Conservation (phyloP, 1,284 basidiomycete genomes). For the Coriolopsis trogii region DNA sequence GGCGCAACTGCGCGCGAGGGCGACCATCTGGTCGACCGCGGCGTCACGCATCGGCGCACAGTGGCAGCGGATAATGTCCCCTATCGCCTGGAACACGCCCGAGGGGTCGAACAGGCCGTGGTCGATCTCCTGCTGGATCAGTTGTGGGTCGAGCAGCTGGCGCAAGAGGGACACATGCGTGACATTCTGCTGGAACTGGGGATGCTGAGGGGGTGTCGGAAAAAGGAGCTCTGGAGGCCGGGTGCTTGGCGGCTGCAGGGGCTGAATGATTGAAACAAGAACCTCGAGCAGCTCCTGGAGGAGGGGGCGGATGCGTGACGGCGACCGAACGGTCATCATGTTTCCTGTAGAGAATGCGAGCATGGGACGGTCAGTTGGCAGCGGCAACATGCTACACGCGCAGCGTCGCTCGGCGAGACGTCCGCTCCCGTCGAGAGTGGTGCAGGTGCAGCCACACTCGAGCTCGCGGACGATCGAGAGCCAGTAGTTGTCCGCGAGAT, state of each 20-base stretch:
- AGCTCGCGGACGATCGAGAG: constrained; percentile 79
- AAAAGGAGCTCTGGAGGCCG: constrained; percentile 18
- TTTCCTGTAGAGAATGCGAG: constrained; percentile 46
- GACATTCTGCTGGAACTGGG: constrained; percentile 37
- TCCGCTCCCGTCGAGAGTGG: constrained; percentile 67
- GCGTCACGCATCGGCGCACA: constrained; percentile 93
- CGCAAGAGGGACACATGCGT: constrained; percentile 61
- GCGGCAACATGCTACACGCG: constrained; percentile 26
- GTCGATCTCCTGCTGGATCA: constrained; percentile 82
- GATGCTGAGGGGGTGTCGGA: constrained; percentile 22
- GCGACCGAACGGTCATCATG: constrained; percentile 62
- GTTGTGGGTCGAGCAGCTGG: constrained; percentile 65
- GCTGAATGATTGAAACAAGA: constrained; percentile 82
- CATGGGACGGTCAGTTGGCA: constrained; percentile 39
- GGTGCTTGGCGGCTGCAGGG: constrained; percentile 39
- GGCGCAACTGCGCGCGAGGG: constrained; percentile 60
- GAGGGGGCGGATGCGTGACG: constrained; percentile 76
- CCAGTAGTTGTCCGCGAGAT: constrained; percentile 86
- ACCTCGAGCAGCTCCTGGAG: constrained; percentile 83
- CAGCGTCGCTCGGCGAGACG: constrained; percentile 52
- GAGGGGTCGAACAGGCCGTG: constrained; percentile 82
- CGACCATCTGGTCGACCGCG: constrained; percentile 84
- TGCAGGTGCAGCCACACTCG: constrained; percentile 82
- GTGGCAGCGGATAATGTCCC: constrained; percentile 84
- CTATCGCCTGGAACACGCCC: constrained; percentile 81